Percentiles rank a stretch among this genome's conserved stretches.
Conservation (phyloP, 2,329 filamentous ascomycete species). For the Botrytis pseudocinerea region DNA sequence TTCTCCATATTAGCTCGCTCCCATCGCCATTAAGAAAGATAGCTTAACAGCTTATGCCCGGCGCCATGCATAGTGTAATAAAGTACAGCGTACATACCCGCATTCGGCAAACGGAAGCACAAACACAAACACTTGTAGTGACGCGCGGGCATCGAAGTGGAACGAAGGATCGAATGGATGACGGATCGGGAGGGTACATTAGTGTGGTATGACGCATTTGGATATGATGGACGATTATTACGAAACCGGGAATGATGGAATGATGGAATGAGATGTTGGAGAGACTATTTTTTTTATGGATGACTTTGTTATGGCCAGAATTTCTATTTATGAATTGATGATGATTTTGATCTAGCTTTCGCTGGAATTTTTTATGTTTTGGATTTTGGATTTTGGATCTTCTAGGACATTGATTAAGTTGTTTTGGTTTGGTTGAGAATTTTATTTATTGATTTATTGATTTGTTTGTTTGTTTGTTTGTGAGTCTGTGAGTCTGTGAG, state of each 20-base stretch:
- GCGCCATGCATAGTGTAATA: background rate
- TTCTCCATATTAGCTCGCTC: slow-evolving; percentile 22
- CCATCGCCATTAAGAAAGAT: slow-evolving; percentile 11
- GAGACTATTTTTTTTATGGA: background rate
- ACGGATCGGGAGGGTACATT: slow-evolving; percentile 10
- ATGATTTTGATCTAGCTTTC: slow-evolving; percentile 1
- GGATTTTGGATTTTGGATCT: background rate
- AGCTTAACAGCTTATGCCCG: background rate
- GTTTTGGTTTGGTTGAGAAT: background rate
- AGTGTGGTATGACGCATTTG: slow-evolving; percentile 7
- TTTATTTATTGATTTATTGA: background rate
- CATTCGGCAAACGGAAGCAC: background rate
- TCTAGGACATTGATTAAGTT: background rate
- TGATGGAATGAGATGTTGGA: background rate
- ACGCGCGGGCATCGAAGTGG: background rate
- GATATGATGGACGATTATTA: slow-evolving; percentile 8
- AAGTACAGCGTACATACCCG: background rate
- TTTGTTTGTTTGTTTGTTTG: background rate
- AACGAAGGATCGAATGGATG: background rate
- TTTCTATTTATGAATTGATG: slow-evolving; percentile 14
- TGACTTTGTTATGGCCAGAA: background rate
- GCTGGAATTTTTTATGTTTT: background rate
- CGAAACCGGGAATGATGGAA: background rate
- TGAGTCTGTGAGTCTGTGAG: background rate
- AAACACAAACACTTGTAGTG: background rate